phyloP scores from a whole-genome alignment of 306 rosid species.

The Canavalia ensiformis region DNA sequence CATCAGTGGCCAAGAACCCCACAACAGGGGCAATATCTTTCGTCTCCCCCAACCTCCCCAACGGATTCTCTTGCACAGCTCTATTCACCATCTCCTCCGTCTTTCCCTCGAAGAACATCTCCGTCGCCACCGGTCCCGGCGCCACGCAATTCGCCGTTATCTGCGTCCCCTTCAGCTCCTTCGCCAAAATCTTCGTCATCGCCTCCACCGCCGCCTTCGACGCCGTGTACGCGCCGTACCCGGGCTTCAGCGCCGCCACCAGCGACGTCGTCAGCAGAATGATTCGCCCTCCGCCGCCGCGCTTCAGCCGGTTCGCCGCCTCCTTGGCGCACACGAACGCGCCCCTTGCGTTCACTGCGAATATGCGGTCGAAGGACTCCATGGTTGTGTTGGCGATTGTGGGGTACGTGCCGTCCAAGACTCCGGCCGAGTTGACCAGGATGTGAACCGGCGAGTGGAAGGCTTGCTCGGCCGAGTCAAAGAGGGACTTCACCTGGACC shows the following conservation, averaged over 20 bases:
- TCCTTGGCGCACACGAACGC: conserved; percentile 61
- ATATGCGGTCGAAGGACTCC: conserved; percentile 55
- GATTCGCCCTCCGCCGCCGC: conserved; percentile 72
- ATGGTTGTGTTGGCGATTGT: conserved; percentile 47
- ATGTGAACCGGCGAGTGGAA: conserved; percentile 59
- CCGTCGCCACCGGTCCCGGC: conserved; percentile 68
- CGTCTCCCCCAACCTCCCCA: conserved; percentile 56
- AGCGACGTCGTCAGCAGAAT: conserved; percentile 55
- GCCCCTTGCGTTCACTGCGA: conserved; percentile 61
- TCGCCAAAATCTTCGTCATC: conserved; percentile 62
- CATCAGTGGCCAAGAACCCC: conserved; percentile 63
- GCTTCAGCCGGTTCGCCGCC: conserved; percentile 61
- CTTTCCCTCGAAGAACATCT: conserved; percentile 57
- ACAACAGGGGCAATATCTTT: conserved; percentile 59
- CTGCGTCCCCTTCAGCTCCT: conserved; percentile 64
- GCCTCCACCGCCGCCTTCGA: conserved; percentile 78
- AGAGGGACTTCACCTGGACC: conserved; percentile 57
- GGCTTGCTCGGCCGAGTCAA: conserved; percentile 58
- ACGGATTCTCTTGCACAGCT: conserved; percentile 37
- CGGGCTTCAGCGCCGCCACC: conserved; percentile 51
- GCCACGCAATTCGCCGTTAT: conserved; percentile 71
- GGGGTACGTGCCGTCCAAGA: conserved; percentile 48
- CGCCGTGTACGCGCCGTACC: conserved; percentile 52
- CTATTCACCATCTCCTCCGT: conserved; percentile 51
- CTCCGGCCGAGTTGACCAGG: conserved; percentile 65